These are phyloP conservation scores for Lepiota venenata DNA, from an alignment of 768 basidiomycete species.

Conservation along the genomic window DNA sequence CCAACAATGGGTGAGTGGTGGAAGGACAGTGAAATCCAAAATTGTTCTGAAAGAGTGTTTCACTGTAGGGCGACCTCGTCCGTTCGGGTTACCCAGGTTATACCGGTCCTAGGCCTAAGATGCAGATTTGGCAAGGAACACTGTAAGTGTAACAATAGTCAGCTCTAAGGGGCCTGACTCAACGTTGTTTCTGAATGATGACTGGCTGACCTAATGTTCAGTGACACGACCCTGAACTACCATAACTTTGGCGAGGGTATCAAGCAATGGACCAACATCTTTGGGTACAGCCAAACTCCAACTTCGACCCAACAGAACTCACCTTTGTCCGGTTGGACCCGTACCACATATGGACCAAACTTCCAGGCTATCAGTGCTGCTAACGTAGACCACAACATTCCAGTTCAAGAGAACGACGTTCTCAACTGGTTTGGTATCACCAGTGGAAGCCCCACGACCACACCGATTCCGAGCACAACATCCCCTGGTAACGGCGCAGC, in stretches of 20 bases:
- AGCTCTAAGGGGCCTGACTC: background rate
- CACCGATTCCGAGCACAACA: slow-evolving; percentile 14
- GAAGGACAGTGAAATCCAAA: background rate
- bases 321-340: slow-evolving; percentile 43
- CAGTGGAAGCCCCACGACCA: slow-evolving; percentile 17
- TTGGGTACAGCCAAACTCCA: slow-evolving; percentile 41
- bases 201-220: slow-evolving; percentile 15
- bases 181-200: background rate
- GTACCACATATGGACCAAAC: slow-evolving; percentile 43
- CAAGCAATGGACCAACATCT: slow-evolving; percentile 56
- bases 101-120: slow-evolving; percentile 45
- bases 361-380: slow-evolving; percentile 48
- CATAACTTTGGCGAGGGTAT: slow-evolving; percentile 49
- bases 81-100: slow-evolving; percentile 48
- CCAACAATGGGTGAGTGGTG: slow-evolving; percentile 40
- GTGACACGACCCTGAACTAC: slow-evolving; percentile 48
- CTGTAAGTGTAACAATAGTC: slow-evolving; percentile 17
- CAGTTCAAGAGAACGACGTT: slow-evolving; percentile 42
- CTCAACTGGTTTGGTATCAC: slow-evolving; percentile 47
- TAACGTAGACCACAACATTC: slow-evolving; percentile 51
- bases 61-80: slow-evolving; percentile 39
- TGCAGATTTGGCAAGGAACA: slow-evolving; percentile 57
- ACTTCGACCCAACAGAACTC: slow-evolving; percentile 34
- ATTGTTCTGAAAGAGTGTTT: background rate
- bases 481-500: slow-evolving; percentile 16